A percentile compares a stretch with the other conserved stretches of the same genome.
Conservation (phyloP, 768 basidiomycete genomes). For the Sporobolomyces pararoseus region DNA sequence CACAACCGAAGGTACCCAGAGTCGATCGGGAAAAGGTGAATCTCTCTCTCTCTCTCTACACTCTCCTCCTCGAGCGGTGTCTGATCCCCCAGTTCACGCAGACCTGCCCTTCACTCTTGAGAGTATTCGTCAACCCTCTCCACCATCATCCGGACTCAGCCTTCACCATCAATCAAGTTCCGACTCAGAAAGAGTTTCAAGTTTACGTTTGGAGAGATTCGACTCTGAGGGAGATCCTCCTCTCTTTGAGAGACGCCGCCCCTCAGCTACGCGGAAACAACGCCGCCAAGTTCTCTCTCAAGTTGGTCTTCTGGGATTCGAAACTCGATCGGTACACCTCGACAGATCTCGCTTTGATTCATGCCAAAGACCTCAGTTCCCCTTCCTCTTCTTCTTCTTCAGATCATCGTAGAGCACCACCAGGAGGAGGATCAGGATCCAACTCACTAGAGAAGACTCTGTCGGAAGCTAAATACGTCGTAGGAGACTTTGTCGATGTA, state of each 20-base stretch:
- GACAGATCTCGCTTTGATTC: background rate
- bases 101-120: constrained; percentile 43
- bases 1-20: background rate
- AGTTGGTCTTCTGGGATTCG: constrained; percentile 42
- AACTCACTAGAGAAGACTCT: constrained; percentile 30
- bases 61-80: background rate
- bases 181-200: constrained; percentile 27
- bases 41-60: background rate
- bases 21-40: constrained; percentile 40
- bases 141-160: constrained; percentile 27
- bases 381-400: no score
- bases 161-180: constrained; percentile 2
- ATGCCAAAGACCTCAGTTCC: background rate
- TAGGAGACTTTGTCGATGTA: constrained; percentile 35
- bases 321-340: background rate
- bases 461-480: constrained; percentile 33
- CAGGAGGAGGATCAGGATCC: background rate
- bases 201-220: constrained; percentile 43
- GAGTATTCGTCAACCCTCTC: constrained; percentile 35
- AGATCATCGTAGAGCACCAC: background rate
- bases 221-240: constrained; percentile 40
- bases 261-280: constrained; percentile 21
- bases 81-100: background rate
- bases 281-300: constrained; percentile 33
- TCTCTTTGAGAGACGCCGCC: constrained; percentile 34